A percentile compares a stretch with the other conserved stretches of the same genome.
phyloP scores from a whole-genome alignment of 148 eudicot species.

The Rhododendron ovatum region DNA sequence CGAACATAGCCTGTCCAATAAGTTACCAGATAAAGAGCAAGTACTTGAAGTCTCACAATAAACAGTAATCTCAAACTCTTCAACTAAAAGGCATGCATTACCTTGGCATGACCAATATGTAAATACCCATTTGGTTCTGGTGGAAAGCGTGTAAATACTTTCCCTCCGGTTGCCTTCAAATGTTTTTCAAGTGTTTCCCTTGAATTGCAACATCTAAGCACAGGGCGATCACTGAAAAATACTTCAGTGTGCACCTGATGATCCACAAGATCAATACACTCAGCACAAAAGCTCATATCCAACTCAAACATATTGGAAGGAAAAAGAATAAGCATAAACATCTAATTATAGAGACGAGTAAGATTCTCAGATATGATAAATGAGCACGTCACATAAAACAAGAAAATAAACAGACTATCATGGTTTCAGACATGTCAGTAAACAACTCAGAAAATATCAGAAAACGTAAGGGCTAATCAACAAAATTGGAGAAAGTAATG shows the following conservation, averaged over 20 bases:
- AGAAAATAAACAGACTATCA: neutral
- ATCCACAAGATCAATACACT: constrained; percentile 9
- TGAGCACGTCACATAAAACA: neutral
- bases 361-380: neutral
- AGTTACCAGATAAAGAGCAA: constrained; percentile 6
- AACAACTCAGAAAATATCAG: neutral
- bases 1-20: constrained; percentile 76
- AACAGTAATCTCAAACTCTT: neutral
- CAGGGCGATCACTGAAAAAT: constrained; percentile 66
- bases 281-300: neutral
- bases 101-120: constrained; percentile 99
- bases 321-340: constrained; percentile 1
- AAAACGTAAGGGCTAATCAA: neutral
- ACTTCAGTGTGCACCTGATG: constrained; percentile 93
- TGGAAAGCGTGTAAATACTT: constrained; percentile 89
- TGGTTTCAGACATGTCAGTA: neutral
- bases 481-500: neutral
- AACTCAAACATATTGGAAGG: constrained; percentile 6
- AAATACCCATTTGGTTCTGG: constrained; percentile 99
- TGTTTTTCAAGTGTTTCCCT: constrained; percentile 74
- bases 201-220: constrained; percentile 80
- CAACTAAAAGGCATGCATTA: constrained; percentile 14
- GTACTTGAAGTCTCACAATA: constrained; percentile 3
- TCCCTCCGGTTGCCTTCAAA: constrained; percentile 70
- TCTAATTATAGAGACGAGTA: neutral